A percentile compares a stretch with the other conserved stretches of the same genome.
Evolutionary conservation across 2,329 filamentous ascomycete species (phyloP).

Genomic region (Lasiodiplodia sp.): DNA sequence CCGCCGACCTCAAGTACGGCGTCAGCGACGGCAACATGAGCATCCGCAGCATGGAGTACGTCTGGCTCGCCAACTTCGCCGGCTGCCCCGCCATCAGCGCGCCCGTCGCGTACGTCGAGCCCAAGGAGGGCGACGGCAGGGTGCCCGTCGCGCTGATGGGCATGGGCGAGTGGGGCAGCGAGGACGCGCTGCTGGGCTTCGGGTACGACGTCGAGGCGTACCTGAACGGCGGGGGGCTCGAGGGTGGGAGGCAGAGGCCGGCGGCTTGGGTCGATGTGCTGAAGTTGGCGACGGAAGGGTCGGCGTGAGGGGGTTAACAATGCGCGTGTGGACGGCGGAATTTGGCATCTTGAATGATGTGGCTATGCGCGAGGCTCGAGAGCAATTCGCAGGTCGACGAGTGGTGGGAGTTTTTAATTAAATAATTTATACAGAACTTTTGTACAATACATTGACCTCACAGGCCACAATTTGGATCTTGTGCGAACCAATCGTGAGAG

Average conservation of each 20-base stretch:
- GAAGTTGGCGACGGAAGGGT: slow-evolving; percentile 32
- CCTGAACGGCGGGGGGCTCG: slow-evolving; percentile 48
- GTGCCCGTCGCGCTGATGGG: slow-evolving; percentile 63
- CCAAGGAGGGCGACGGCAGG: slow-evolving; percentile 64
- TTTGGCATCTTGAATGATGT: neutral
- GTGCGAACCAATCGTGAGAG: neutral
- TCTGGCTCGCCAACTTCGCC: slow-evolving; percentile 83
- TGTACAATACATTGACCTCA: neutral
- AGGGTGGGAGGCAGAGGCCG: slow-evolving; percentile 46
- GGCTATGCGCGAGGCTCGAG: neutral
- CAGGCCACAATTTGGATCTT: neutral
- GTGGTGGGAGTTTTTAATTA: neutral
- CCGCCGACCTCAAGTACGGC: slow-evolving; percentile 68
- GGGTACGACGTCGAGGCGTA: slow-evolving; percentile 60
- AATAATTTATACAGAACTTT: neutral
- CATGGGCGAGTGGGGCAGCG: slow-evolving; percentile 63
- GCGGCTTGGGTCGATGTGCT: slow-evolving; percentile 51
- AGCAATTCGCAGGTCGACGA: neutral
- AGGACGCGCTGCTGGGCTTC: slow-evolving; percentile 61
- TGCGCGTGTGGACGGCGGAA: no score
- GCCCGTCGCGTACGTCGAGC: slow-evolving; percentile 75
- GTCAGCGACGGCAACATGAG: slow-evolving; percentile 76
- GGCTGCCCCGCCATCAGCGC: slow-evolving; percentile 78
- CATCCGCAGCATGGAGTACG: slow-evolving; percentile 83
- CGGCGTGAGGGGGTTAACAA: neutral